Evolutionary conservation across 805 yeast genomes (phyloP).

Genomic region (Wickerhamiella lipophila): DNA sequence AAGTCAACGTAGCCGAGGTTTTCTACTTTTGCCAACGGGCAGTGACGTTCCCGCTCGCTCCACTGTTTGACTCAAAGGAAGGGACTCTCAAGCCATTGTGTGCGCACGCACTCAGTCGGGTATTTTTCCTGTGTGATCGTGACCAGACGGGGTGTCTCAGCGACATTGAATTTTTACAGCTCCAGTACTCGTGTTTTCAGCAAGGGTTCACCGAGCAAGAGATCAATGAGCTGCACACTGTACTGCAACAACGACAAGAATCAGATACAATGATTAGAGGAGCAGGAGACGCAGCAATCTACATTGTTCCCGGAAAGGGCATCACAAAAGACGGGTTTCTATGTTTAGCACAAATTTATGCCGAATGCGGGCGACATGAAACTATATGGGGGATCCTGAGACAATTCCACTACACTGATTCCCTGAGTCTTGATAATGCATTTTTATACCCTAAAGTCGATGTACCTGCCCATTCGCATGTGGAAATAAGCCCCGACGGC

Average conservation of each 20-base stretch:
- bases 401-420: slow-evolving; percentile 81
- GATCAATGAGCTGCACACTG: slow-evolving; percentile 31
- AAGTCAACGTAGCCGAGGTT: slow-evolving; percentile 77
- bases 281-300: slow-evolving; percentile 6
- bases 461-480: slow-evolving; percentile 61
- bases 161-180: slow-evolving; percentile 51
- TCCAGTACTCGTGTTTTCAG: slow-evolving; percentile 68
- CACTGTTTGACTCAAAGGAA: slow-evolving; percentile 83
- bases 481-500: slow-evolving; percentile 85
- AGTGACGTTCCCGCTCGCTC: slow-evolving; percentile 84
- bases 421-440: slow-evolving; percentile 68
- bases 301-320: slow-evolving; percentile 33
- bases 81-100: slow-evolving; percentile 71
- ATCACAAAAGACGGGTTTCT: slow-evolving; percentile 66
- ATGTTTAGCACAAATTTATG: slow-evolving; percentile 63
- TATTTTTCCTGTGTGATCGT: slow-evolving; percentile 71
- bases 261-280: slow-evolving; percentile 19
- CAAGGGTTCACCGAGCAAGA: slow-evolving; percentile 36
- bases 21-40: slow-evolving; percentile 90
- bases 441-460: slow-evolving; percentile 70
- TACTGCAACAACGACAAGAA: slow-evolving; percentile 26
- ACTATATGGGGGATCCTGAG: slow-evolving; percentile 93
- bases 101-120: slow-evolving; percentile 58
- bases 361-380: slow-evolving; percentile 88
- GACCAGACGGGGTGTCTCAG: slow-evolving; percentile 81